Evolutionary conservation across 2,329 filamentous ascomycete species (phyloP), one percentile per base, ranked within the genome.

Genomic region (Graphilbum fragrans): DNA sequence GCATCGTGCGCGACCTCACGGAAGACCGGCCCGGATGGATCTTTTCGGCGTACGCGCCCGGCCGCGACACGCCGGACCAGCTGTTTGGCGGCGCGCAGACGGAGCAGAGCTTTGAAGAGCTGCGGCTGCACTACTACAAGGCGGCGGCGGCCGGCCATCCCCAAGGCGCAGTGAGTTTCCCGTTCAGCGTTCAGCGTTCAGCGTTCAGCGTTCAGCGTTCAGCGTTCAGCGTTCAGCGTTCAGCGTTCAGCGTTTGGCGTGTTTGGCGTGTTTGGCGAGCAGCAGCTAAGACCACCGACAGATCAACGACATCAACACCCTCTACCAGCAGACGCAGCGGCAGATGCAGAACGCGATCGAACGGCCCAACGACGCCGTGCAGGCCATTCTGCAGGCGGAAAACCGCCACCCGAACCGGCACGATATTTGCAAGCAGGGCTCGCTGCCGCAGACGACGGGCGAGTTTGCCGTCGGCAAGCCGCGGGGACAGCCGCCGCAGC

Each of bases 31-130:
- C 90, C 17, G 64, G 75, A 67, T 96, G 88, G 83, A 80, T 92
- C 5, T 71, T 95, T 20, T 94, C 88, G 1, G 73, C 82, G 19
- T 96, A 94, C 58, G 85, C 80, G 0, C 87, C 88, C 0, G 82
- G 82, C 4, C 72, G 67, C 52, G 75, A 87, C 51, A 77, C 82
- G 2, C 88, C 88, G 0, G 76, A 77, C 17, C 86, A 94, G 59
- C 69, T 95, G 1, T 88, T 94, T 53, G 86, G 86, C 40, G 87
- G 86, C 2, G 71, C 69, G 35, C 69, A 75, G 6, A 73, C 87
- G 17, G 90, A 96, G 58, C 82, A 87, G 58, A 94, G 86, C 53
- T 82, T 83, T 33, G 90, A 96, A 58, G 90, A 96, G 60, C 73
- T 94, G 56, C 74, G 87, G 38, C 56, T 88, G 19, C 80, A 86